Evolutionary conservation across 495 filamentous ascomycete genomes (phyloP).

Genomic region (Pseudevernia furfuracea): DNA sequence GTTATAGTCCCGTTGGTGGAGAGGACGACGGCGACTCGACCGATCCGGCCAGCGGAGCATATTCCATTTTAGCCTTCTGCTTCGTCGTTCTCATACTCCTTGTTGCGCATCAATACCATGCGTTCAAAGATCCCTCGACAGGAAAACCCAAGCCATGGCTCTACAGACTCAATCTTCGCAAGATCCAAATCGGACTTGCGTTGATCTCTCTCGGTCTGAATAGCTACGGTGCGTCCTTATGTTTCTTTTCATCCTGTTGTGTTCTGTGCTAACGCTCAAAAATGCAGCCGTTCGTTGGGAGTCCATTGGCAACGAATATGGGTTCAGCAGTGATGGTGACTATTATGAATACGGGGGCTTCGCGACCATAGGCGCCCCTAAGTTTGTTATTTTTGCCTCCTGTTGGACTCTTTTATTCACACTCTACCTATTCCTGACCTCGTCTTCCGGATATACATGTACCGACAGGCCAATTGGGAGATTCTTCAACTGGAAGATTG

Average conservation of each 20-base stretch:
- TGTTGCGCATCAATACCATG: conserved; percentile 3
- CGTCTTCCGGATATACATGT: not conserved
- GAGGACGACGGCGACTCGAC: not conserved
- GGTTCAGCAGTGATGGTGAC: no score
- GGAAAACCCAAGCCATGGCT: not conserved
- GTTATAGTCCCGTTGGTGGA: not conserved
- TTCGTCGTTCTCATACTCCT: conserved; percentile 3
- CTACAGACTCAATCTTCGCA: not conserved
- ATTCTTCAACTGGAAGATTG: not conserved
- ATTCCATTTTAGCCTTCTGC: conserved; percentile 5
- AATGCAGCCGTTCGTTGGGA: not conserved
- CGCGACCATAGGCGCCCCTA: not conserved
- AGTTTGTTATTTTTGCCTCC: not conserved
- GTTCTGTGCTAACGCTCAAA: not conserved
- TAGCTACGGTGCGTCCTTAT: not conserved
- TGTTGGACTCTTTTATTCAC: not conserved
- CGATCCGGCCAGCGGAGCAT: not conserved
- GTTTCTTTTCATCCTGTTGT: not conserved
- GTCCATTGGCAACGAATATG: no score
- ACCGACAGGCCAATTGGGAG: not conserved
- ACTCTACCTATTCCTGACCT: not conserved
- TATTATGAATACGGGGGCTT: not conserved
- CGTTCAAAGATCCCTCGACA: not conserved
- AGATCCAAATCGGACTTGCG: not conserved
- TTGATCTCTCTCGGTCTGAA: conserved; percentile 1